Evolutionary conservation across 495 filamentous ascomycete species (phyloP).

Genomic region (Talaromyces borbonicus): DNA sequence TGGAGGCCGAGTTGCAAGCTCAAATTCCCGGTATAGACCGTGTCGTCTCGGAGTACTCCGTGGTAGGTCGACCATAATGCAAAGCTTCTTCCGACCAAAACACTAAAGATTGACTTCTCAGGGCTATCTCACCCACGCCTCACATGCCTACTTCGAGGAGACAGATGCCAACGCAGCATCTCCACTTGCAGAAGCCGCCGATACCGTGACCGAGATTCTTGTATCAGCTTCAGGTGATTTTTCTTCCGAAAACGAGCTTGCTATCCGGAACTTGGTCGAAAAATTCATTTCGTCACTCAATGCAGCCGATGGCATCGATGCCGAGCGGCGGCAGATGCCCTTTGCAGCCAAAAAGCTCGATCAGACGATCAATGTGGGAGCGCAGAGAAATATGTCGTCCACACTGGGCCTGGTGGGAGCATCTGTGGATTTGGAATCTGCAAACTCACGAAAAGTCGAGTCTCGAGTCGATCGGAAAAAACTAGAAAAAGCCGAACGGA

Average conservation of each 20-base stretch:
- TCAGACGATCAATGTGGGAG: slow-evolving; percentile 89
- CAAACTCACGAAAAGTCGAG: slow-evolving; percentile 85
- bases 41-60: slow-evolving; percentile 84
- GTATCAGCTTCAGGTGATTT: slow-evolving; percentile 82
- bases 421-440: slow-evolving; percentile 85
- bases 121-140: slow-evolving; percentile 90
- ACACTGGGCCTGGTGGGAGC: slow-evolving; percentile 80
- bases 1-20: slow-evolving; percentile 87
- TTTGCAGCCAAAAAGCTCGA: slow-evolving; percentile 78
- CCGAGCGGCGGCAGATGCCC: slow-evolving; percentile 56
- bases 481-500: slow-evolving; percentile 95
- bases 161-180: slow-evolving; percentile 56
- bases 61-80: slow-evolving; percentile 37
- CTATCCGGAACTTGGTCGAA: slow-evolving; percentile 75
- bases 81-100: background rate
- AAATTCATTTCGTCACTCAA: slow-evolving; percentile 80
- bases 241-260: slow-evolving; percentile 56
- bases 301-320: slow-evolving; percentile 59
- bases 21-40: slow-evolving; percentile 84
- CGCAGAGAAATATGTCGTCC: slow-evolving; percentile 90
- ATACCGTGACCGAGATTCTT: slow-evolving; percentile 73
- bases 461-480: slow-evolving; percentile 98
- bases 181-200: slow-evolving; percentile 74
- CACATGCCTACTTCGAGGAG: slow-evolving; percentile 70
- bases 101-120: slow-evolving; percentile 15